Base-by-base conservation (phyloP, 2,329 filamentous ascomycete genomes). In the Teratosphaeriaceae sp. region DNA sequence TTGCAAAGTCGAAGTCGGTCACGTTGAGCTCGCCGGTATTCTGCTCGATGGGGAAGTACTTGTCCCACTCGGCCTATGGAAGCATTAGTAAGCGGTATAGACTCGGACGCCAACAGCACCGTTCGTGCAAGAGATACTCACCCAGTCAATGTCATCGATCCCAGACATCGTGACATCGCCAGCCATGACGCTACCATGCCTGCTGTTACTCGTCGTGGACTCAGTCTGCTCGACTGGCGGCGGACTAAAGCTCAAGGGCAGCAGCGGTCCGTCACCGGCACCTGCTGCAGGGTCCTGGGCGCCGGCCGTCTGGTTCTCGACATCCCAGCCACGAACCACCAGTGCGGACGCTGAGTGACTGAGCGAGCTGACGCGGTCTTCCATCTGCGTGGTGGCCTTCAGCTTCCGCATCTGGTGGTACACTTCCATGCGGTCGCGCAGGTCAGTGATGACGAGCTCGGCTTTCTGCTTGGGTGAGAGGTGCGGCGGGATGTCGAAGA, bases 101-200 rank as follows among this genome's bases (percentile, higher is more conserved):
- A 11, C 33, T n/a, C n/a, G n/a, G n/a, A n/a, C n/a, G n/a, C n/a
- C n/a, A n/a, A n/a, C n/a, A n/a, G n/a, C n/a, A n/a, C n/a, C n/a
- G n/a, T n/a, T n/a, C n/a, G n/a, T n/a, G n/a, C n/a, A n/a, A n/a
- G n/a, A n/a, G 45, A n/a, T 2, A 69, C 77, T 66, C 63, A 82
- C 80, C 80, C 80, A 84, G 52, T 85, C 79, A 49, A 84, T 77
- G 44, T 78, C 76, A 30, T 78, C 57, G 60, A 69, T 65, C 3
- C 57, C 50, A 18, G 57, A 51, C 45, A 64, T 63, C 43, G 51
- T 58, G 45, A 42, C 57, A 51, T 48, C 55, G 36, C 40, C 52
- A 40, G 38, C 48, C 20, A 43, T 24, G 7, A 38, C 41, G 40
- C 52, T 52, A 12, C 48, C 45, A 22, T 51, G 49, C 20, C 51